phyloP scores from a whole-genome alignment of 176 grass and related monocot species.

The Zea luxurians region DNA sequence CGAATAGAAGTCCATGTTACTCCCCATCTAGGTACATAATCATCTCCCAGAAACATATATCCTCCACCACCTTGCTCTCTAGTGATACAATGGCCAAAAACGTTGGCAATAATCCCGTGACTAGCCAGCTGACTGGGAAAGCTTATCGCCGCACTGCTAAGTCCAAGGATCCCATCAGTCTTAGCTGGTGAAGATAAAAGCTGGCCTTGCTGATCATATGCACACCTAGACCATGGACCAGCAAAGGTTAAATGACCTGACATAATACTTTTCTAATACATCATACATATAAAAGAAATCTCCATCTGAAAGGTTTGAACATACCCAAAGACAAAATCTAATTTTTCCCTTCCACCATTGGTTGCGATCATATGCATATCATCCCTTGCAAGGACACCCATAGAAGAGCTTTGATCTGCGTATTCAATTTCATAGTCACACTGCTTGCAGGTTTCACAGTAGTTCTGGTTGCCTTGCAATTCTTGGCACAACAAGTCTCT shows the following conservation, averaged over 20 bases:
- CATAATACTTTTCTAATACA: slow-evolving; percentile 11
- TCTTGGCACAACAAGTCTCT: slow-evolving; percentile 74
- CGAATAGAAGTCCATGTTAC: slow-evolving; percentile 72
- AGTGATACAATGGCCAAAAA: slow-evolving; percentile 93
- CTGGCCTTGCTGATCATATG: slow-evolving; percentile 96
- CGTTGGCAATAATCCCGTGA: slow-evolving; percentile 85
- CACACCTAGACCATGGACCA: slow-evolving; percentile 62
- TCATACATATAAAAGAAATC: slow-evolving; percentile 17
- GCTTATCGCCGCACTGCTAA: slow-evolving; percentile 77
- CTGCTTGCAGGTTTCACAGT: slow-evolving; percentile 79
- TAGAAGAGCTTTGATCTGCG: slow-evolving; percentile 90
- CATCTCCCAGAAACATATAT: slow-evolving; percentile 94
- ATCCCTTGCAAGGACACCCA: slow-evolving; percentile 92
- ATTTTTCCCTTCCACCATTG: slow-evolving; percentile 67
- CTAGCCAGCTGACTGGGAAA: slow-evolving; percentile 75
- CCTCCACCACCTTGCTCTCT: slow-evolving; percentile 70
- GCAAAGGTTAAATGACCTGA: slow-evolving; percentile 25
- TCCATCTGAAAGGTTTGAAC: slow-evolving; percentile 18
- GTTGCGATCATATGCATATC: slow-evolving; percentile 72
- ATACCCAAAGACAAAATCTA: slow-evolving; percentile 92
- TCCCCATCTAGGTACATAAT: slow-evolving; percentile 89
- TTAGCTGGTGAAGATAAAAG: slow-evolving; percentile 90
- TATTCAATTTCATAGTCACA: slow-evolving; percentile 99
- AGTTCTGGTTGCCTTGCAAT: slow-evolving; percentile 80
- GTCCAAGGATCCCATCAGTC: slow-evolving; percentile 97